Evolutionary conservation across 1,284 basidiomycete genomes (phyloP).

Genomic region (Papiliotrema laurentii): DNA sequence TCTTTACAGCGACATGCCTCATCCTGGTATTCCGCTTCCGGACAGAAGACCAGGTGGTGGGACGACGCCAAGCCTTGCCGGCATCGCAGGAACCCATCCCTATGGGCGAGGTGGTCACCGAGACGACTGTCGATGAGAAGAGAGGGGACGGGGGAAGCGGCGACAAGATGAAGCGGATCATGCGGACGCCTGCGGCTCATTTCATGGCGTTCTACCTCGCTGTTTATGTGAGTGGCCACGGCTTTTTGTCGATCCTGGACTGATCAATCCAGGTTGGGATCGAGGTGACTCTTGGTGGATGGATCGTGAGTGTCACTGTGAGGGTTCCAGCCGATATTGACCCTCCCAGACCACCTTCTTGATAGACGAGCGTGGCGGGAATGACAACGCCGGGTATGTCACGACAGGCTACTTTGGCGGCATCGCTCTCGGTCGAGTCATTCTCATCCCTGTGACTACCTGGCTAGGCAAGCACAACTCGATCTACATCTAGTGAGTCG

Average conservation of each 20-base stretch:
- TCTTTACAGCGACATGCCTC: conserved; percentile 52
- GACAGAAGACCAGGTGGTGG: conserved; percentile 53
- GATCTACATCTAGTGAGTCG: conserved; percentile 37
- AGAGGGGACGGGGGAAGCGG: conserved; percentile 13
- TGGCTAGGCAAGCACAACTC: conserved; percentile 33
- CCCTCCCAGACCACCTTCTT: conserved; percentile 32
- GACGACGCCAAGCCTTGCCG: conserved; percentile 12
- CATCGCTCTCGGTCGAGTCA: conserved; percentile 37
- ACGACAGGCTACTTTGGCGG: conserved; percentile 43
- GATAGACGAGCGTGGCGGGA: conserved; percentile 35
- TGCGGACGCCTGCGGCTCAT: conserved; percentile 28
- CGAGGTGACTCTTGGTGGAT: conserved; percentile 41
- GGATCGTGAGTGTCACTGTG: conserved; percentile 23
- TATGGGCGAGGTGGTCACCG: neutral
- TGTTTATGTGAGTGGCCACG: conserved; percentile 27
- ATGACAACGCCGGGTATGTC: conserved; percentile 35
- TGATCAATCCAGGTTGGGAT: conserved; percentile 28
- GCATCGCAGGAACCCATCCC: neutral
- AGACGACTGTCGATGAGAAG: neutral
- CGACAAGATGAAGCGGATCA: conserved; percentile 40
- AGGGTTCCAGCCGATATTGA: neutral
- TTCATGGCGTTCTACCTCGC: conserved; percentile 37
- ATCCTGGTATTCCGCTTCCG: conserved; percentile 56
- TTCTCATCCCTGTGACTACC: conserved; percentile 39
- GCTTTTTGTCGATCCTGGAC: neutral